Evolutionary conservation across 2,329 filamentous ascomycete genomes (phyloP).

Genomic region (Diplodia mutila): DNA sequence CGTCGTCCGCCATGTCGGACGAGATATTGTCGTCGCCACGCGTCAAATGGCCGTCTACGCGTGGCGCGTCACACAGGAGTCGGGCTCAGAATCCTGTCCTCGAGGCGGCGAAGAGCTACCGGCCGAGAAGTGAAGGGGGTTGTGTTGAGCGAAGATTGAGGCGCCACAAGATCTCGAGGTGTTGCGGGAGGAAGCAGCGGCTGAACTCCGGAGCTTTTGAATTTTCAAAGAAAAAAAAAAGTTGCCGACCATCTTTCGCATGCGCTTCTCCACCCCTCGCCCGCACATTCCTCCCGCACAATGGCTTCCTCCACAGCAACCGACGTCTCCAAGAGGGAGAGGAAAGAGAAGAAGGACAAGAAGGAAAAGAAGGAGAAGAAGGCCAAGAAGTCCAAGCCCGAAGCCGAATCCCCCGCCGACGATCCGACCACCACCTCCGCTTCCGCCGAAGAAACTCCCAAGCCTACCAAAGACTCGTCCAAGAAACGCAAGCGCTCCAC

Average conservation of each 20-base stretch:
- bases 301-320: slow-evolving; percentile 11
- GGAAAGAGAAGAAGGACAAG: slow-evolving; percentile 30
- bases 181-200: neutral
- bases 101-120: neutral
- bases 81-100: neutral
- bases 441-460: slow-evolving; percentile 26
- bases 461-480: slow-evolving; percentile 24
- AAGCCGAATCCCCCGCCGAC: slow-evolving; percentile 12
- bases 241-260: slow-evolving; percentile 3
- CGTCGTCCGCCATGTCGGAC: slow-evolving; percentile 28
- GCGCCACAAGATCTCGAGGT: neutral
- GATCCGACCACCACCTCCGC: neutral
- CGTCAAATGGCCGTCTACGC: neutral
- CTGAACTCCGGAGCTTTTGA: neutral
- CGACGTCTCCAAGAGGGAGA: slow-evolving; percentile 16
- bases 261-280: no score
- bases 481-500: slow-evolving; percentile 61
- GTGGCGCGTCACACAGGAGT: neutral
- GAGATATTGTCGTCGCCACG: neutral
- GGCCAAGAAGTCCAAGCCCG: slow-evolving; percentile 15
- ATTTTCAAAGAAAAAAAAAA: slow-evolving; percentile 15
- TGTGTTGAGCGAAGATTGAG: neutral
- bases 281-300: neutral
- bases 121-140: neutral
- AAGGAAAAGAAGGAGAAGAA: slow-evolving; percentile 31